Base-by-base conservation (phyloP, 495 filamentous ascomycete genomes). In the Aspergillus nidulans region DNA sequence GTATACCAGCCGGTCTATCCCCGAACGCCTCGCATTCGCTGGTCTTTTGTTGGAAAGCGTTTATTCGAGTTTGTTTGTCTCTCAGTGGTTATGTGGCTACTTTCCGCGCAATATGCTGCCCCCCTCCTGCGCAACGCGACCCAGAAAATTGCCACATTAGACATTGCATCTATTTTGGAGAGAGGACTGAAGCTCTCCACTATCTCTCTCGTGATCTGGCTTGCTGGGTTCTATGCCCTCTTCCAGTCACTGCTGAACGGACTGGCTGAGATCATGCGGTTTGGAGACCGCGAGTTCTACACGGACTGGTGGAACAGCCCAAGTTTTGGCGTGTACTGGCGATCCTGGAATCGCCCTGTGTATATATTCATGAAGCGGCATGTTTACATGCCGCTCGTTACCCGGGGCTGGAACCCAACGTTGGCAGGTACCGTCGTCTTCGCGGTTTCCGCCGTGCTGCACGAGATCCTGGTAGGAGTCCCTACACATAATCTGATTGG, bases 1-100 rank as follows among this genome's bases (percentile, higher is more conserved):
- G 88, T 97, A 48, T 98, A 98, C 70, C 94, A 98, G 70, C 92
- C 94, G 1, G 90, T 95, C 10, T 98, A 98, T 64, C 94, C 94
- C 10, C 87, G 91, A 39, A 87, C 85, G 15, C 66, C 77, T 1
- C 77, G 77, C 26, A 89, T 96, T 60, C 82, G 92, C 38, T 95
- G 90, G 89, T 63, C 80, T 2, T 97, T 97, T 65, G 88, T 98
- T 20, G 69, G 80, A 13, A 95, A 96, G 69, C 83, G 94, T 9
- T 63, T 92, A 20, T 81, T 77, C 16, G 94, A 98, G 70, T 83
- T 87, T 16, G 70, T 85, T 18, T 83, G 80, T 32, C 74, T 97
- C 12, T 80, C 81, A 50, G 84, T 92, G 46, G 89, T 95, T 63
- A 95, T 98, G 62, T 98, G 92, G 92, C 84, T 97, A 53, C 81